Conservation (phyloP, 1,284 basidiomycete genomes). For the Puccinia horiana region DNA sequence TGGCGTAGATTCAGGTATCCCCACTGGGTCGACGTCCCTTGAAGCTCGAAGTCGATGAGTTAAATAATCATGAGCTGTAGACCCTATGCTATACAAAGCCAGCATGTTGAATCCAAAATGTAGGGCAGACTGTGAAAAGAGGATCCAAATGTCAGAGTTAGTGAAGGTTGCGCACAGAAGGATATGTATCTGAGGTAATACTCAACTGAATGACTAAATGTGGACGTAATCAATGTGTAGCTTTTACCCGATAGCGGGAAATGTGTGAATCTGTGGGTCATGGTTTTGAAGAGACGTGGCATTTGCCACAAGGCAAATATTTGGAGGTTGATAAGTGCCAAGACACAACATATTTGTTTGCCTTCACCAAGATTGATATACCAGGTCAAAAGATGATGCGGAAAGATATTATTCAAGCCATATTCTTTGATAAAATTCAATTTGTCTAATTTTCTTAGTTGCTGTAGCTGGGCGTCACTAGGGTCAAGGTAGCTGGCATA, state of each 20-base stretch:
- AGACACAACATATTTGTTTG: conserved; percentile 34
- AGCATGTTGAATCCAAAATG: conserved; percentile 49
- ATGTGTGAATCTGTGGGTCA: conserved; percentile 42
- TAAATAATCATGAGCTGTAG: conserved; percentile 44
- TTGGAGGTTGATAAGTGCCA: conserved; percentile 31
- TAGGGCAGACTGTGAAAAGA: conserved; percentile 27
- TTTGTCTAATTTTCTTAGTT: conserved; percentile 35
- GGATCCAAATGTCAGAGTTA: not conserved
- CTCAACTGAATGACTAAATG: conserved; percentile 49
- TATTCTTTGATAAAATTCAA: conserved; percentile 36
- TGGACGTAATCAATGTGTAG: conserved; percentile 40
- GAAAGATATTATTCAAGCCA: conserved; percentile 41
- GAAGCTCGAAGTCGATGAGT: conserved; percentile 32
- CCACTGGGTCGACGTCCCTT: conserved; percentile 36
- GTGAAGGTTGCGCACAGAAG: not conserved
- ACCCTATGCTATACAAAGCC: conserved; percentile 48
- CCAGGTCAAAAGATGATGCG: conserved; percentile 31
- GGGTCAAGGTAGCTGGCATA: conserved; percentile 16
- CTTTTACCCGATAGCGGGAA: conserved; percentile 41
- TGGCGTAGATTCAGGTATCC: conserved; percentile 42
- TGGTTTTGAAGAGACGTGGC: conserved; percentile 24
- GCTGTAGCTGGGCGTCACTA: conserved; percentile 36
- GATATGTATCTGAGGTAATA: not conserved
- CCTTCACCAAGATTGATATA: conserved; percentile 45
- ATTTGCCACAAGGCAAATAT: conserved; percentile 45